Evolutionary conservation across 2,329 filamentous ascomycete species (phyloP).

Genomic region (Colletotrichum lini): DNA sequence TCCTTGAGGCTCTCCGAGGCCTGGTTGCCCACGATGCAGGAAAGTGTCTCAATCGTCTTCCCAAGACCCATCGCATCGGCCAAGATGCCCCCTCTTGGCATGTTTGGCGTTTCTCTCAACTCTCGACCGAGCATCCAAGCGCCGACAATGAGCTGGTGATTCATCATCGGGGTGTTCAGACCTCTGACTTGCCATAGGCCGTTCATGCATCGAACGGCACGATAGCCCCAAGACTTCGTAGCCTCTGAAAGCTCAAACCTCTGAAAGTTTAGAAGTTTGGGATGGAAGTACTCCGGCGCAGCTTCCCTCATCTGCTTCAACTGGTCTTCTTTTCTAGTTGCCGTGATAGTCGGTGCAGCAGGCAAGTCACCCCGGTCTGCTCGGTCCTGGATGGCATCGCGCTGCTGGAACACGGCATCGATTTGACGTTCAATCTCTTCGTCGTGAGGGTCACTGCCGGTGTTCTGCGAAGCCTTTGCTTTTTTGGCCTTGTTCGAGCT

Average conservation of each 20-base stretch:
- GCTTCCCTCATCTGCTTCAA: conserved; percentile 18
- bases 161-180: neutral
- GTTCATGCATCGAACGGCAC: neutral
- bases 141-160: conserved; percentile 66
- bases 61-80: conserved; percentile 77
- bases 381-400: conserved; percentile 14
- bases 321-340: conserved; percentile 4
- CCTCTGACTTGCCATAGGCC: conserved; percentile 16
- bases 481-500: neutral
- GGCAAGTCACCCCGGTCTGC: conserved; percentile 4
- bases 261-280: rapidly evolving
- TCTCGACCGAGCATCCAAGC: conserved; percentile 71
- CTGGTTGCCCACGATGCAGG: conserved; percentile 54
- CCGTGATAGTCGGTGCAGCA: neutral
- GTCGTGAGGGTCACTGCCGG: neutral
- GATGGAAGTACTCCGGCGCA: neutral
- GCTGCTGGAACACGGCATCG: neutral
- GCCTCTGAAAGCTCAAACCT: neutral
- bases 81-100: conserved; percentile 65
- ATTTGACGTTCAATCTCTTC: neutral
- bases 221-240: neutral
- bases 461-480: neutral
- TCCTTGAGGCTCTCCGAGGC: conserved; percentile 54
- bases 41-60: conserved; percentile 69
- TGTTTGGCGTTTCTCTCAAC: conserved; percentile 44